Evolutionary conservation across 805 yeast species (phyloP).

Genomic region (Lachancea thermotolerans): DNA sequence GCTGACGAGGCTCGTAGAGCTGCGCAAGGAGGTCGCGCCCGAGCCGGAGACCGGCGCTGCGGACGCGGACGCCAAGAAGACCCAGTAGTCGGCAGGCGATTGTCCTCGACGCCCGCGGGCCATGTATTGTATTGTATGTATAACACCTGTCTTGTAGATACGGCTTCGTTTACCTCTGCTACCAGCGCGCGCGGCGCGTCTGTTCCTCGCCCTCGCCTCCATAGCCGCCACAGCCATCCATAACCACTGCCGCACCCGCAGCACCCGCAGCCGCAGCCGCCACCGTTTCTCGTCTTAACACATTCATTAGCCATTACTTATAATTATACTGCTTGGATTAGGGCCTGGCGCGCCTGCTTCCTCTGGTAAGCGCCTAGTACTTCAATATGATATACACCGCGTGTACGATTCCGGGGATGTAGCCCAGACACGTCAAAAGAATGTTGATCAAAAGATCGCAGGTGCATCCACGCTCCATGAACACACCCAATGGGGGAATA

Average conservation of each 20-base stretch:
- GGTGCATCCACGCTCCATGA: conserved; percentile 45
- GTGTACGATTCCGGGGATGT: conserved; percentile 64
- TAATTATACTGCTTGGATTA: background rate
- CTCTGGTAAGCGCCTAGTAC: conserved; percentile 10
- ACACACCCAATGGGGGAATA: conserved; percentile 54
- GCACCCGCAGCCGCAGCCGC: no score
- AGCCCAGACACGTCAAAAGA: conserved; percentile 59
- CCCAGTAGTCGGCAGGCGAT: conserved; percentile 7
- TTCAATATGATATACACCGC: conserved; percentile 46
- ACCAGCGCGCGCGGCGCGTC: no score
- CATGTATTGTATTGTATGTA: no score
- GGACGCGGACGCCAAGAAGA: conserved; percentile 15
- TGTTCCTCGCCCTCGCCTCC: no score
- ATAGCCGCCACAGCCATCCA: no score
- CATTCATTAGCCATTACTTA: conserved; percentile 3
- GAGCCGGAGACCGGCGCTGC: conserved; percentile 4
- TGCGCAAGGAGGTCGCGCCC: conserved; percentile 22
- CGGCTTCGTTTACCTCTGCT: no score
- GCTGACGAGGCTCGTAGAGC: conserved; percentile 19
- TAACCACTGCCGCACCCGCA: no score
- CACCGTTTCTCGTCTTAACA: background rate
- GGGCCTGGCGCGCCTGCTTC: no score
- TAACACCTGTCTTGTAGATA: no score
- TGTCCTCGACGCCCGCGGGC: background rate
- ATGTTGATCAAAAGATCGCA: conserved; percentile 38